Percentiles rank a stretch among this genome's conserved stretches.
These are phyloP conservation scores for Acanthamoeba quina DNA, from an alignment of 208 protist species.

Conservation along the genomic window DNA sequence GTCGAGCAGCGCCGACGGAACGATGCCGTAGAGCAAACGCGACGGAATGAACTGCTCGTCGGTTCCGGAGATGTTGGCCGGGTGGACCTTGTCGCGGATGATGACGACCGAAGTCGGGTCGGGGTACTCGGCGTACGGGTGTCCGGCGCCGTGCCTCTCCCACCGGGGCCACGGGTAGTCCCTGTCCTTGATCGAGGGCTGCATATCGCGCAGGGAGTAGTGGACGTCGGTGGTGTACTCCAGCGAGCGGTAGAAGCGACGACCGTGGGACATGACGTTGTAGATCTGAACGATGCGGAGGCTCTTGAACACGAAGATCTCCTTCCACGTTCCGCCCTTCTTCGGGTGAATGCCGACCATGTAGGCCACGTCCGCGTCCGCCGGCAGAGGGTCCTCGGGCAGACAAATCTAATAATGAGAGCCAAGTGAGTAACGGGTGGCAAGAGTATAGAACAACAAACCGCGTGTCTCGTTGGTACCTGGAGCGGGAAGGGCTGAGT, in stretches of 20 bases:
- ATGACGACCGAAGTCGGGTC: conserved; percentile 82
- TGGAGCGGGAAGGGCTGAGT: conserved; percentile 66
- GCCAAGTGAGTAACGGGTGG: too few relatives aligned
- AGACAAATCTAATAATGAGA: conserved; percentile 70
- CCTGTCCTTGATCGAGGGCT: conserved; percentile 74
- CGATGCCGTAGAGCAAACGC: conserved; percentile 83
- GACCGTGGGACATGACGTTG: conserved; percentile 83
- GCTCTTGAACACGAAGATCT: conserved; percentile 80
- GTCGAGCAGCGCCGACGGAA: conserved; percentile 85
- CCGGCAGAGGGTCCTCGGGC: conserved; percentile 77
- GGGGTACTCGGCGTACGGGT: conserved; percentile 73
- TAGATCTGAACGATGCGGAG: conserved; percentile 81
- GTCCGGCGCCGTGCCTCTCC: conserved; percentile 78
- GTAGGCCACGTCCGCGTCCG: conserved; percentile 73
- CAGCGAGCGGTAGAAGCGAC: conserved; percentile 81
- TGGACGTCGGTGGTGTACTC: conserved; percentile 82
- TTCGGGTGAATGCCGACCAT: conserved; percentile 76
- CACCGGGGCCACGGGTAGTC: conserved; percentile 69
- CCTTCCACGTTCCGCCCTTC: conserved; percentile 79
- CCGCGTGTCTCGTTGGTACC: background rate
- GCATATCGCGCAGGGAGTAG: conserved; percentile 81
- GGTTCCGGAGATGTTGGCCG: conserved; percentile 82
- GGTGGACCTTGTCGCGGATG: conserved; percentile 75
- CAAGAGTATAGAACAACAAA: too few relatives aligned
- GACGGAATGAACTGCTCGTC: conserved; percentile 84